Conservation (phyloP, 257 asterid species). For the Hygrophila difformis region DNA sequence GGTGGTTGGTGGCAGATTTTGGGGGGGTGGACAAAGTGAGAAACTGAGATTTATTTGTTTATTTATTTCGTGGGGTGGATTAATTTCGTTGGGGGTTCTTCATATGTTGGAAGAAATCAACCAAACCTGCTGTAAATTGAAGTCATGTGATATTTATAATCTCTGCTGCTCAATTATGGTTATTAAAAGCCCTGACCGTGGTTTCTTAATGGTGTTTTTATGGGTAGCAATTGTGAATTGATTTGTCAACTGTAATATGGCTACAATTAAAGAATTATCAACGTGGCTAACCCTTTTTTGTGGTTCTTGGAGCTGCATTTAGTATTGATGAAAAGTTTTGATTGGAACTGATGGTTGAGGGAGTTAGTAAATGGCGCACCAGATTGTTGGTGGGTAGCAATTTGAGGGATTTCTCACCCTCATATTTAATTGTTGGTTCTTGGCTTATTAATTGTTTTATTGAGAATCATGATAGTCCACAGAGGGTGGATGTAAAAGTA, state of each 20-base stretch:
- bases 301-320: neutral
- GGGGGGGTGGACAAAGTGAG: neutral
- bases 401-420: no score
- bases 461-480: no score
- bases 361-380: constrained; percentile 1
- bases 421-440: no score
- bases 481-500: no score
- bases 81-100: no score
- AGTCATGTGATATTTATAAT: neutral
- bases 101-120: neutral
- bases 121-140: constrained; percentile 5
- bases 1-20: neutral
- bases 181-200: constrained; percentile 1
- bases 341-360: constrained; percentile 1
- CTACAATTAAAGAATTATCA: neutral
- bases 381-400: neutral
- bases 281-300: constrained; percentile 4
- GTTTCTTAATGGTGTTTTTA: constrained; percentile 1
- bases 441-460: no score
- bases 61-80: no score
- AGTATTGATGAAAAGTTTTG: no score
- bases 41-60: no score
- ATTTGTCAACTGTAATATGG: neutral
- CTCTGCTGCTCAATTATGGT: constrained; percentile 5
- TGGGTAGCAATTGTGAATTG: neutral